Evolutionary conservation across 116 monocot species (phyloP), one percentile per base, ranked within the genome.

Genomic region (Posidonia oceanica): DNA sequence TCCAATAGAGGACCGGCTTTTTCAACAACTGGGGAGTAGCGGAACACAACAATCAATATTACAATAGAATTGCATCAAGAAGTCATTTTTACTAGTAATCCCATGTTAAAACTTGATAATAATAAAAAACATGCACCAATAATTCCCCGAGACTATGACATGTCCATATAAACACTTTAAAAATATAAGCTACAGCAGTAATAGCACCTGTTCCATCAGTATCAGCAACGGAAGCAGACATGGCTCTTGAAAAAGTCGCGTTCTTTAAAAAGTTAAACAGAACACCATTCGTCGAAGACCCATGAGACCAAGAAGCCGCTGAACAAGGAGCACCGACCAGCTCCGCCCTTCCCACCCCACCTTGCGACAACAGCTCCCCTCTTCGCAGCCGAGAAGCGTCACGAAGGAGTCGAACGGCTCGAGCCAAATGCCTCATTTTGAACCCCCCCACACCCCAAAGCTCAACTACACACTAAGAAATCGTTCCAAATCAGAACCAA

Each of bases 1-100:
- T 91, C 96, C 64, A 68, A 22, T 62, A 91, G 74, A 59, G 96
- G 96, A 8, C 96, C 96, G 58, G 67, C 78, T 63, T 69, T 77
- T 71, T 70, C 85, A 44, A 56, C 69, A 75, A 70, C 77, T 64
- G 39, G 12, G 67, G 41, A 72, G 1, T 66, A 36, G 7, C 11
- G 12, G 48, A 36, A 62, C 21, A 62, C 13, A 14, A 3, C 23
- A 69, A 17, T 62, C 44, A 54, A 62, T 10, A 48, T 12, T 48
- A 48, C 48, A 48, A 12, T 10, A 10, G 48, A 48, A 48, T 5
- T 12, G 3, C 48, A 10, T 48, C 7, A 10, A 48, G 11, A 48
- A 48, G 48, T 48, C 48, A 61, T 29, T 61, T 36, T 10, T 61
- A 61, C 61, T 29, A 29, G 18, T 61, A 61, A 61, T 20, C 23